These are phyloP conservation scores for Torulaspora franciscae DNA, from an alignment of 805 yeast genomes.

Conservation along the genomic window DNA sequence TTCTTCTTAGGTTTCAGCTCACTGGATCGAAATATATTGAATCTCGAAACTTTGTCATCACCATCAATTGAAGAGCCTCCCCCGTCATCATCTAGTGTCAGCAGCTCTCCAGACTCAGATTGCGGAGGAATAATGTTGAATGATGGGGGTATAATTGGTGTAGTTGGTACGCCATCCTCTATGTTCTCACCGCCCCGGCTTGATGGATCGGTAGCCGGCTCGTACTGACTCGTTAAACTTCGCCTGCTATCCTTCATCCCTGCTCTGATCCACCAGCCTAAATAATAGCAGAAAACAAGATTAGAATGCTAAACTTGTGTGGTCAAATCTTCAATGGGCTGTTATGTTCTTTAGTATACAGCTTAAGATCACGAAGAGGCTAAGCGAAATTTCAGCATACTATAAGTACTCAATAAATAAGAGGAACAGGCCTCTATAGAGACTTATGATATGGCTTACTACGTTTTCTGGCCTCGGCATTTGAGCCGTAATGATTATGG, in stretches of 20 bases:
- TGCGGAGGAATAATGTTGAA: constrained; percentile 22
- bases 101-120: constrained; percentile 1
- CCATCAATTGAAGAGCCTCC: background rate
- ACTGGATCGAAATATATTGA: constrained; percentile 14
- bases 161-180: constrained; percentile 1
- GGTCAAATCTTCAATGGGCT: background rate
- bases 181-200: background rate
- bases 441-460: constrained; percentile 18
- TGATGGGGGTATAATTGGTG: constrained; percentile 17
- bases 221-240: constrained; percentile 22
- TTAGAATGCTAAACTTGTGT: background rate
- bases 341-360: background rate
- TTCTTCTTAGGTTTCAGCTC: constrained; percentile 2
- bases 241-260: constrained; percentile 19
- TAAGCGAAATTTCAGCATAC: constrained; percentile 1
- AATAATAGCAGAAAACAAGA: background rate
- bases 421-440: background rate
- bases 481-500: constrained; percentile 5
- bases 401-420: background rate
- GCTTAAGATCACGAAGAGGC: constrained; percentile 1
- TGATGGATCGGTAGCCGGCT: constrained; percentile 8
- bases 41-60: constrained; percentile 9
- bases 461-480: constrained; percentile 28
- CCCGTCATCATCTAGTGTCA: background rate
- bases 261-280: background rate